These are phyloP conservation scores for Carex pumila DNA, from an alignment of 176 grass and related monocot genomes.

Conservation along the genomic window DNA sequence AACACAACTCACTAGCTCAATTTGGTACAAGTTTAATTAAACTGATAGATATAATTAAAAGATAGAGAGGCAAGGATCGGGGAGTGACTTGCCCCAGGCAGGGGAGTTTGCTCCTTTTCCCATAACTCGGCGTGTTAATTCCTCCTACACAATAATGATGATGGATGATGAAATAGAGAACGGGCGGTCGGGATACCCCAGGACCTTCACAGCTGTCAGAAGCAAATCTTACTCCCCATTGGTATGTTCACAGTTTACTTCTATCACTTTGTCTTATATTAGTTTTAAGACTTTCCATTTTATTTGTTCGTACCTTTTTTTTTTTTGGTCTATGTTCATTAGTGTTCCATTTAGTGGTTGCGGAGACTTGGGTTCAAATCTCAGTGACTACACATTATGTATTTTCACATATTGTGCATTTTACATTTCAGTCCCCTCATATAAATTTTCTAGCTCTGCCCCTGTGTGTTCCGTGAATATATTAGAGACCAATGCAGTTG, in stretches of 20 bases:
- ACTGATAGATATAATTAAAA: slow-evolving; percentile 24
- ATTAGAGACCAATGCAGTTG: neutral
- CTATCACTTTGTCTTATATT: neutral
- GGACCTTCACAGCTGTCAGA: slow-evolving; percentile 70
- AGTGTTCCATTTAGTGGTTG: neutral
- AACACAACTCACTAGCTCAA: neutral
- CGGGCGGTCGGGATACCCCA: slow-evolving; percentile 48
- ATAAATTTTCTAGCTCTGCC: no score
- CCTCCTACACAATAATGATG: slow-evolving; percentile 66
- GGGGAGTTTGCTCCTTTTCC: slow-evolving; percentile 88
- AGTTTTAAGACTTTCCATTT: neutral
- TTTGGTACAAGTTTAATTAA: neutral
- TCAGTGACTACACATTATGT: no score
- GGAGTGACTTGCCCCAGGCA: slow-evolving; percentile 64
- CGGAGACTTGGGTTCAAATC: no score
- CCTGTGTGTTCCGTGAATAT: no score
- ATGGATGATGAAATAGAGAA: slow-evolving; percentile 77
- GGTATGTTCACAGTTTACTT: slow-evolving; percentile 26
- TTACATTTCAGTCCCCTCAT: no score
- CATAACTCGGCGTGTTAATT: slow-evolving; percentile 51
- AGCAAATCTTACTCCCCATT: slow-evolving; percentile 68
- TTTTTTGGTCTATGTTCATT: neutral
- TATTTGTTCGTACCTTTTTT: neutral
- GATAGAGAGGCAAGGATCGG: slow-evolving; percentile 72
- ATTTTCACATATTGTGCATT: no score